phyloP scores from a whole-genome alignment of 352 stramenopile genomes.

The Globisporangium irregulare region DNA sequence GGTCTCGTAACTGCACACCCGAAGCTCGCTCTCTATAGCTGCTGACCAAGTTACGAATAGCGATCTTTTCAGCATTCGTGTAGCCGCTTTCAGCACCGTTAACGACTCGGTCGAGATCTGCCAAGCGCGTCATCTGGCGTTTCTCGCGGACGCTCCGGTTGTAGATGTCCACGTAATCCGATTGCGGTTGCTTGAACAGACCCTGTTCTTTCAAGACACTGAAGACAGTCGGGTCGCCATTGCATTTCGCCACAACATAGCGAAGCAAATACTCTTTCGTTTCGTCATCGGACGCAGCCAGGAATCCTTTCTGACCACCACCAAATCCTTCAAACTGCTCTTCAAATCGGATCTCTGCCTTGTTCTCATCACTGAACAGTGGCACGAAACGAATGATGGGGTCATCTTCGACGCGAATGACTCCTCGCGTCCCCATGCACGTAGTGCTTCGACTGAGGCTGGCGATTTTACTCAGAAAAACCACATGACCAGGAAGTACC shows the following conservation, averaged over 20 bases:
- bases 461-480: slow-evolving; percentile 40
- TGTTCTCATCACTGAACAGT: slow-evolving; percentile 36
- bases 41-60: slow-evolving; percentile 5
- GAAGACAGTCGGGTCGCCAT: slow-evolving; percentile 41
- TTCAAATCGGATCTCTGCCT: slow-evolving; percentile 20
- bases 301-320: slow-evolving; percentile 27
- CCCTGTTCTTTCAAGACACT: slow-evolving; percentile 42
- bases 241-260: slow-evolving; percentile 40
- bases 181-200: slow-evolving; percentile 49
- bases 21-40: slow-evolving; percentile 5
- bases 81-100: slow-evolving; percentile 1
- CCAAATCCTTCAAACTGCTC: slow-evolving; percentile 37
- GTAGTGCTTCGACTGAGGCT: slow-evolving; percentile 60
- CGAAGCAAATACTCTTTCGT: slow-evolving; percentile 61
- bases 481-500: slow-evolving; percentile 34
- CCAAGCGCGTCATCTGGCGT: slow-evolving; percentile 17
- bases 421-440: slow-evolving; percentile 46
- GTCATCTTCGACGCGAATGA: slow-evolving; percentile 68
- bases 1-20: slow-evolving; percentile 22
- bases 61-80: neutral
- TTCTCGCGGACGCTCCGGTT: slow-evolving; percentile 25
- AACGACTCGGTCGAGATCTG: slow-evolving; percentile 14
- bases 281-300: slow-evolving; percentile 63
- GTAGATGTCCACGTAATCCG: slow-evolving; percentile 55
- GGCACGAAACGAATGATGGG: slow-evolving; percentile 80